phyloP scores from a whole-genome alignment of 202 grass and related monocot genomes.

The Saccharum hybrid region DNA sequence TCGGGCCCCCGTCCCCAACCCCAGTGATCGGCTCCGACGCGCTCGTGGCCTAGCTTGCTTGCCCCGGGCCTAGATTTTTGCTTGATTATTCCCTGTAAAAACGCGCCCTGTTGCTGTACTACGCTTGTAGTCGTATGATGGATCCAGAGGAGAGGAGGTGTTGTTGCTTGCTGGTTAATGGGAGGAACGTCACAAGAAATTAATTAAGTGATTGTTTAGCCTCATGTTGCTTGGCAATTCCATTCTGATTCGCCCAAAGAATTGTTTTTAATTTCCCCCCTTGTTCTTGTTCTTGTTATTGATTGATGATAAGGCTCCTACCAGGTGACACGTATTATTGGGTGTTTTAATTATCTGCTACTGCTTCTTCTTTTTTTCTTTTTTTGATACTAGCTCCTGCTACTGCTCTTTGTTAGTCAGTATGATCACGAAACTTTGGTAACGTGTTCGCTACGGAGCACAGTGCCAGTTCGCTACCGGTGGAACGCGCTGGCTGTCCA shows the following conservation, averaged over 20 bases:
- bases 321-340: neutral
- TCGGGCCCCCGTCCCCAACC: too few relatives aligned
- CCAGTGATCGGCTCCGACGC: neutral
- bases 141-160: neutral
- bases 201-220: conserved; percentile 11
- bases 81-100: neutral
- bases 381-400: neutral
- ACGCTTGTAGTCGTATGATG: neutral
- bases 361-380: neutral
- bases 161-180: neutral
- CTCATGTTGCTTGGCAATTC: neutral
- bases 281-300: neutral
- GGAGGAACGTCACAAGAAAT: neutral
- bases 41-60: neutral
- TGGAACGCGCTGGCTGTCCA: neutral
- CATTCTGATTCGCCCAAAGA: neutral
- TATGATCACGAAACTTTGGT: neutral
- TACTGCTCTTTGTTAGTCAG: neutral
- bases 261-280: neutral
- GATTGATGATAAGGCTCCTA: neutral
- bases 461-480: conserved; percentile 2
- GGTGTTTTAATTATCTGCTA: neutral
- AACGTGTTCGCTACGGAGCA: neutral
- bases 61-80: neutral
- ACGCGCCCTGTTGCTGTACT: conserved; percentile 9